Conservation (phyloP, 331 rosid species). For the Quercus tomentella region DNA sequence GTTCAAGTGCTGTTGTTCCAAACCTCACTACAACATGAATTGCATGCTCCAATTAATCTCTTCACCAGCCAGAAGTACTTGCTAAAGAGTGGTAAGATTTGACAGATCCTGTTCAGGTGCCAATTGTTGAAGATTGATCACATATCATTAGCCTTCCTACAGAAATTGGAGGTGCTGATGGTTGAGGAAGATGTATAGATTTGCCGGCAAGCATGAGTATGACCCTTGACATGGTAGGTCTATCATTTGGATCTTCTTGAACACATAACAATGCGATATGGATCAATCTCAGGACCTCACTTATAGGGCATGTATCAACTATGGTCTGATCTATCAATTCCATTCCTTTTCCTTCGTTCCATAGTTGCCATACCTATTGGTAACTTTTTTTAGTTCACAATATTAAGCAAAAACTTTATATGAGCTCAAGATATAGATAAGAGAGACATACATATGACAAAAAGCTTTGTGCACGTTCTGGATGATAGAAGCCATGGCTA, state of each 20-base stretch:
- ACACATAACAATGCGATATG: no score
- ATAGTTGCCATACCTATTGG: no score
- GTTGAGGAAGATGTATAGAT: slow-evolving; percentile 17
- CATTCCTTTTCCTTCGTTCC: no score
- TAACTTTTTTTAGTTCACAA: no score
- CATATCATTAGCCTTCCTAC: not conserved
- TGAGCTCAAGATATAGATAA: not conserved
- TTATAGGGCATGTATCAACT: no score
- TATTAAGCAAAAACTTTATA: no score
- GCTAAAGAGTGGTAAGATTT: not conserved
- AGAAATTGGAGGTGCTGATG: slow-evolving; percentile 19
- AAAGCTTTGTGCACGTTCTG: slow-evolving; percentile 21
- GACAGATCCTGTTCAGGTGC: not conserved
- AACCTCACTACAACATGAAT: not conserved
- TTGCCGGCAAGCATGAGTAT: slow-evolving; percentile 31
- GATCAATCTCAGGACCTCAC: no score
- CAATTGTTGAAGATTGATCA: slow-evolving; percentile 1
- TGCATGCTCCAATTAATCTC: not conserved
- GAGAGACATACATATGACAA: slow-evolving; percentile 19
- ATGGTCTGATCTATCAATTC: no score
- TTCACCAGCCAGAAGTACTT: not conserved
- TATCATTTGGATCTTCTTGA: no score
- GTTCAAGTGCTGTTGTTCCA: no score
- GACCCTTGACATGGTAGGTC: not conserved
- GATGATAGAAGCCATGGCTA: slow-evolving; percentile 7